Evolutionary conservation across 495 filamentous ascomycete genomes (phyloP).

Genomic region (Tricharina praecox): DNA sequence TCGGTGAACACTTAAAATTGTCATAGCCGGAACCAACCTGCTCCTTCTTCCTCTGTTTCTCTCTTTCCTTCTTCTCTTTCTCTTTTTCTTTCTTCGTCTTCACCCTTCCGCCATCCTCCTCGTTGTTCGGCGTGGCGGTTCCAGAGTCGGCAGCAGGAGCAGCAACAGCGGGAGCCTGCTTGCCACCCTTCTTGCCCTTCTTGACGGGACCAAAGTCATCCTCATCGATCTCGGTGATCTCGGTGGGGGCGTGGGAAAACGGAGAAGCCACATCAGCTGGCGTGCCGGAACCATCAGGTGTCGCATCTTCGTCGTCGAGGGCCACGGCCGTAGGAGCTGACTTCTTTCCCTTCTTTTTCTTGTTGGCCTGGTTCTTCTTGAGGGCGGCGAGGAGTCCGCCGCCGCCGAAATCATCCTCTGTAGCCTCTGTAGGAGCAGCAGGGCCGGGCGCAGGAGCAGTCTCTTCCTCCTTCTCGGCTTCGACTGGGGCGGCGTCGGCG

Average conservation of each 20-base stretch:
- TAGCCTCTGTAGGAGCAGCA: conserved; percentile 28
- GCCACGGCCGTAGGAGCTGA: conserved; percentile 37
- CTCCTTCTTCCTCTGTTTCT: conserved; percentile 71
- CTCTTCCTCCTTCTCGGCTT: conserved; percentile 19
- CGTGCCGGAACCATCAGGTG: conserved; percentile 29
- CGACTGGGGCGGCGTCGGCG: conserved; percentile 36
- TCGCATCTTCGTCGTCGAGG: conserved; percentile 53
- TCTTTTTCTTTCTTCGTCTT: conserved; percentile 86
- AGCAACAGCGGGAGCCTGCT: conserved; percentile 26
- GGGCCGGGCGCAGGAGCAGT: conserved; percentile 8
- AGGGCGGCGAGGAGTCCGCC: conserved; percentile 63
- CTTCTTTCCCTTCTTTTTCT: conserved; percentile 64
- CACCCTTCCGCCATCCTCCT: conserved; percentile 34
- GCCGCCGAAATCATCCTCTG: conserved; percentile 37
- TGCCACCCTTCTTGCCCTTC: conserved; percentile 42
- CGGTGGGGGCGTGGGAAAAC: conserved; percentile 36
- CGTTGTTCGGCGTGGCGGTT: conserved; percentile 15
- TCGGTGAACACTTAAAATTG: not conserved
- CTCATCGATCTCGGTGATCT: conserved; percentile 55
- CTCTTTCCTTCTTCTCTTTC: conserved; percentile 75
- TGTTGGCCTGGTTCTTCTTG: conserved; percentile 78
- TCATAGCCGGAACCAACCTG: conserved; percentile 31
- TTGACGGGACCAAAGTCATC: conserved; percentile 72
- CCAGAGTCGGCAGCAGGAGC: conserved; percentile 23
- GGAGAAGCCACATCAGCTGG: conserved; percentile 42